Percentiles rank a stretch among this genome's conserved stretches.
These are phyloP conservation scores for Stentor coeruleus DNA, from an alignment of 73 alveolate species.

Conservation along the genomic window DNA sequence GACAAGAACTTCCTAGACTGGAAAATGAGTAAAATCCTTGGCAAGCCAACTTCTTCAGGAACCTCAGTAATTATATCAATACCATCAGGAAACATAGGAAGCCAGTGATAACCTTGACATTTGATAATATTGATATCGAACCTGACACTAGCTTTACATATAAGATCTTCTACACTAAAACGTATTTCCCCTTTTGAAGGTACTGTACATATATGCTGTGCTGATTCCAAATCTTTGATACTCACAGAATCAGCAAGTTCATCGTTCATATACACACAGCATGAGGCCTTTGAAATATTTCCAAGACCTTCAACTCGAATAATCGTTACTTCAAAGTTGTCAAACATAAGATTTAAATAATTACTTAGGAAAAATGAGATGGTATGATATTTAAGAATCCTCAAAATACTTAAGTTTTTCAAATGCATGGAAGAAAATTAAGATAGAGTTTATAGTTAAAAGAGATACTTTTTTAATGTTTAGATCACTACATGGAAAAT, in stretches of 20 bases:
- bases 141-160: background rate
- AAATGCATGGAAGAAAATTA: too few relatives aligned
- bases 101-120: conserved; percentile 4
- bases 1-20: conserved; percentile 11
- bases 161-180: background rate
- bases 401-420: too few relatives aligned
- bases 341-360: background rate
- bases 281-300: background rate
- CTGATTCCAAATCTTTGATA: background rate
- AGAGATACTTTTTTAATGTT: too few relatives aligned
- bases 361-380: too few relatives aligned
- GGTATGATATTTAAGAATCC: too few relatives aligned
- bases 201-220: background rate
- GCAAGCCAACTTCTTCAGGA: background rate
- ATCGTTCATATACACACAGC: background rate
- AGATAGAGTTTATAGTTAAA: too few relatives aligned
- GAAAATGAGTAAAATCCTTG: background rate
- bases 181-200: background rate
- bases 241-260: background rate
- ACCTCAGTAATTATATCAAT: background rate
- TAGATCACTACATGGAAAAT: too few relatives aligned
- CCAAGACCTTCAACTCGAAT: conserved; percentile 6
- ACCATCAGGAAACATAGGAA: background rate
- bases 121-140: too few relatives aligned
- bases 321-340: background rate